phyloP scores from a whole-genome alignment of 2,329 filamentous ascomycete genomes.

The Thermothelomyces thermophilus region DNA sequence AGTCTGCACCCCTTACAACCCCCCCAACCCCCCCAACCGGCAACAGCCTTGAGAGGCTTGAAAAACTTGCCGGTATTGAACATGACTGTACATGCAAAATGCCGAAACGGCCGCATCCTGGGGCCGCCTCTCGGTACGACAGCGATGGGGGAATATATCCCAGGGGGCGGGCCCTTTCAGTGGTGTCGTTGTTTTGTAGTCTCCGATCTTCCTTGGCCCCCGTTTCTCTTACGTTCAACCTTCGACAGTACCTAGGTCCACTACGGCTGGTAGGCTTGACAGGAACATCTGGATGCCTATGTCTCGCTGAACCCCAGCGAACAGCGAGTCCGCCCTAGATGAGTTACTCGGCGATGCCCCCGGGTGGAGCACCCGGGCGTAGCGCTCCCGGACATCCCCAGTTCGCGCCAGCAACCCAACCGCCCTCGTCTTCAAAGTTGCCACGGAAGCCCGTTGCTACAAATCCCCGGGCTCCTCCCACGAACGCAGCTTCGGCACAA shows the following conservation, averaged over 20 bases:
- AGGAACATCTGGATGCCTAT: not conserved
- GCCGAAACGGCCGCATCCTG: constrained; percentile 1
- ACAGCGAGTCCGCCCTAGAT: not conserved
- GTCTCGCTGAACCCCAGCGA: not conserved
- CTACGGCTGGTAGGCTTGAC: too few species aligned
- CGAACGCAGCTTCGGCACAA: not conserved
- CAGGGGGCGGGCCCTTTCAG: constrained; percentile 1
- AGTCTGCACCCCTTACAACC: not conserved
- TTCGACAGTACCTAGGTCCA: too few species aligned
- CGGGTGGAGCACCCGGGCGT: not conserved
- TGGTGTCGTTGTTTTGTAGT: not conserved
- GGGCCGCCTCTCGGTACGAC: constrained; percentile 16
- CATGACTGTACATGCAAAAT: constrained; percentile 4
- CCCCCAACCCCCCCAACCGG: too few species aligned
- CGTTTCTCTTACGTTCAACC: not conserved
- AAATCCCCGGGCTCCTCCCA: not conserved
- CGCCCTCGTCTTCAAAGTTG: constrained; percentile 3
- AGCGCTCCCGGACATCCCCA: not conserved
- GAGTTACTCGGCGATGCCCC: constrained; percentile 1
- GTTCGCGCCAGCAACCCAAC: not conserved
- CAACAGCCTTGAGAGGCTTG: not conserved
- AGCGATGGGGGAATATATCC: constrained; percentile 8
- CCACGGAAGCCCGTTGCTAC: constrained; percentile 6
- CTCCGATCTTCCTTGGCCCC: not conserved
- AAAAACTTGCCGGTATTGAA: not conserved